Base-by-base conservation (phyloP, 2,329 filamentous ascomycete genomes). In the Pseudopyrenochaeta lycopersici region DNA sequence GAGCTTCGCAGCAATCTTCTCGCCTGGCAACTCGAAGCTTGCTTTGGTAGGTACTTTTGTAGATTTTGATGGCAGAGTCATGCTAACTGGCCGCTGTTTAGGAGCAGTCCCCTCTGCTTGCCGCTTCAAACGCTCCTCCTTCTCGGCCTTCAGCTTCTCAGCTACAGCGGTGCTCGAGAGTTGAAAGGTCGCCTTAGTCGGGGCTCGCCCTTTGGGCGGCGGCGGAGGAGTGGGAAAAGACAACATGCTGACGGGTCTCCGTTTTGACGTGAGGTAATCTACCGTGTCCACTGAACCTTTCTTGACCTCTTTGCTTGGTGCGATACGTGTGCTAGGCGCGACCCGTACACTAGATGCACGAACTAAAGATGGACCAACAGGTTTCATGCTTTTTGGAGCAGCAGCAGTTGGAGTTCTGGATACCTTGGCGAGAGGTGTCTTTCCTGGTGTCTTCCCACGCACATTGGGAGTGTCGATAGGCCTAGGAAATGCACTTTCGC, bases 161-260 rank as follows among this genome's bases (percentile, higher is more conserved):
- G 82, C 81, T 4, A 84, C 73, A 12, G 76, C 80, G 58, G 84
- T 82, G 14, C 83, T 83, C 1, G 83, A 82, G 0, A 85, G 75
- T 41, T 79, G 74, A 62, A 85, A 85, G 3, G 73, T 81, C 7
- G 82, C 67, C 45, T 70, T 77, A 0, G 83, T 85, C 1, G 80
- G 80, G 12, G 81, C 73, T 59, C 82, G 84, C 18, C 72, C 74
- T 60, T 82, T 85, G 7, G 75, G 66, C 14, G 77, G 78, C 12
- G 78, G 77, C 5, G 78, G 77, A 33, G 77, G 80, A 7, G 72
- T 79, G 21, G 74, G 81, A 60, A 80, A 85, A 52, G 71, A 78
- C 23, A 27, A 27, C 65, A 78, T 71, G 61, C 75, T 80, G 66
- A 80, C 77, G 45, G 76, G 83, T 59, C 76, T 76, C 60, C 78